Conservation (phyloP, 75 land plant genomes). For the Ceratopteris richardii region DNA sequence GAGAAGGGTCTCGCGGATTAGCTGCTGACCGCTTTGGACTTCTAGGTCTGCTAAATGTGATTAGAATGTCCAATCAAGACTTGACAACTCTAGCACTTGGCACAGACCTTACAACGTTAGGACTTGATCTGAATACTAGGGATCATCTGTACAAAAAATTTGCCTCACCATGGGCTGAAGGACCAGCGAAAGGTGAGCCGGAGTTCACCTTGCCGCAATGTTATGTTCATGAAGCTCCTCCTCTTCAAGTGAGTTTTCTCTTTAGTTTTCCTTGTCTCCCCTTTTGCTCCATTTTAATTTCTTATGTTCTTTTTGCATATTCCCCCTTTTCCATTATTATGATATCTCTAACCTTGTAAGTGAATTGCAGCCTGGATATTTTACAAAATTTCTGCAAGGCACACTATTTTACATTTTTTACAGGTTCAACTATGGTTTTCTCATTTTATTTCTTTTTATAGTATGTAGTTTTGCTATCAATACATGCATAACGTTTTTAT, state of each 20-base stretch:
- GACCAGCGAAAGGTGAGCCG: slow-evolving; percentile 45
- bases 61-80: slow-evolving; percentile 46
- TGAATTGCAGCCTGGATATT: slow-evolving; percentile 38
- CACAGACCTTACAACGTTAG: slow-evolving; percentile 47
- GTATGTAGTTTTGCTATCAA: not conserved
- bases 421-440: slow-evolving; percentile 26
- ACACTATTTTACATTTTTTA: slow-evolving; percentile 49
- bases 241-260: slow-evolving; percentile 31
- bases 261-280: too few species aligned
- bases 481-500: not conserved
- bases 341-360: too few species aligned
- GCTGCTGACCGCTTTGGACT: slow-evolving; percentile 36
- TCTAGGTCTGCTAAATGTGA: slow-evolving; percentile 42
- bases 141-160: slow-evolving; percentile 48
- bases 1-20: slow-evolving; percentile 18
- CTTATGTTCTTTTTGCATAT: too few species aligned
- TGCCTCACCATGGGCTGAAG: slow-evolving; percentile 56
- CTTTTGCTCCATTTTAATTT: too few species aligned
- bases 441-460: too few species aligned
- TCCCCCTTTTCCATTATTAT: too few species aligned
- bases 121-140: slow-evolving; percentile 42
- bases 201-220: slow-evolving; percentile 43
- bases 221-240: slow-evolving; percentile 36
- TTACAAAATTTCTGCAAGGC: slow-evolving; percentile 23
- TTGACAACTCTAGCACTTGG: slow-evolving; percentile 43